Conservation (phyloP, 2,329 filamentous ascomycete genomes). For the Coleophoma cylindrospora region DNA sequence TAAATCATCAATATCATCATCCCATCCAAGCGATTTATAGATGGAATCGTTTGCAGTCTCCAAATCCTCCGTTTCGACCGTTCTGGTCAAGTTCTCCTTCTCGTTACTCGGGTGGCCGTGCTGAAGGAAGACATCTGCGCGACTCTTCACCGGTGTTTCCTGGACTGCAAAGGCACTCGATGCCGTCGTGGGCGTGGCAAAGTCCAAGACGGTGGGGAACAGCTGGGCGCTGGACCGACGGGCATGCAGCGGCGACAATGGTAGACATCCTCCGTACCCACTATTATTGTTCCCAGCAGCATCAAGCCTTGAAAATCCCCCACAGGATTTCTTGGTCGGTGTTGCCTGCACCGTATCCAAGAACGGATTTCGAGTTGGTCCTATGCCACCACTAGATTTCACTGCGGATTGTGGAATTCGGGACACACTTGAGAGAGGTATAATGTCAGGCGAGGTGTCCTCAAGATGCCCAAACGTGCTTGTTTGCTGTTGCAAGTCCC, state of each 20-base stretch:
- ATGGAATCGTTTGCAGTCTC: conserved; percentile 20
- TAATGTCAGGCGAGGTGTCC: conserved; percentile 7
- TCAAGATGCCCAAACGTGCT: conserved; percentile 4
- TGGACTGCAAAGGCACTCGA: conserved; percentile 7
- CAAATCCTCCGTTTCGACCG: too few species aligned
- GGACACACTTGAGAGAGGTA: conserved; percentile 20
- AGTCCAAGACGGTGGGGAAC: conserved; percentile 7
- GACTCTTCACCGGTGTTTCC: conserved; percentile 22
- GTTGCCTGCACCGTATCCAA: conserved; percentile 21
- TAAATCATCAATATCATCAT: conserved; percentile 25
- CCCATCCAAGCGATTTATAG: conserved; percentile 31
- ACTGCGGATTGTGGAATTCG: conserved; percentile 20
- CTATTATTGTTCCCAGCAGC: neutral
- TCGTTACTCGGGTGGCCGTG: neutral
- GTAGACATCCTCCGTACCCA: conserved; percentile 7
- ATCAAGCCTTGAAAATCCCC: conserved; percentile 1
- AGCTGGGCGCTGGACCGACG: conserved; percentile 20
- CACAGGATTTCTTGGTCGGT: conserved; percentile 17
- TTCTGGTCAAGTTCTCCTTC: neutral
- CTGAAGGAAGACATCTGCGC: neutral
- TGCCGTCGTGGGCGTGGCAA: neutral
- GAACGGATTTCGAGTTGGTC: conserved; percentile 10
- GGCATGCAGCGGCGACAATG: conserved; percentile 20
- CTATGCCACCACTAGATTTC: conserved; percentile 7
- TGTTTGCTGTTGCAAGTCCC: conserved; percentile 9